Evolutionary conservation across 176 grass and related monocot genomes (phyloP).

Genomic region (Echinochloa phyllopogon): DNA sequence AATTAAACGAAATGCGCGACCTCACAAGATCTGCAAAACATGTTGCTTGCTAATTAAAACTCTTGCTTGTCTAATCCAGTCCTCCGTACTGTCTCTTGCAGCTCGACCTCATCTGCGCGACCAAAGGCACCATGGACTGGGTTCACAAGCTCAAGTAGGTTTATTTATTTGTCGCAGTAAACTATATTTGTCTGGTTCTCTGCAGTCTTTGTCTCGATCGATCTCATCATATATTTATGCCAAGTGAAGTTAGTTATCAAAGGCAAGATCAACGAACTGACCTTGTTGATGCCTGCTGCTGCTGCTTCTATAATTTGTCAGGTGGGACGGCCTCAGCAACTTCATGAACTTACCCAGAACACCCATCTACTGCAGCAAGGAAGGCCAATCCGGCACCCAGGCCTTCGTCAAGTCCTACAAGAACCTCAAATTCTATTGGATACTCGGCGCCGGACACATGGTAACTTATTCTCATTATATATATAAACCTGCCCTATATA

Average conservation of each 20-base stretch:
- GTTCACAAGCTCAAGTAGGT: conserved; percentile 78
- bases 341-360: conserved; percentile 50
- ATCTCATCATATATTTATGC: not conserved
- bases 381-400: conserved; percentile 51
- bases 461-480: conserved; percentile 45
- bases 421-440: conserved; percentile 92
- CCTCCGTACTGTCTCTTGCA: not conserved
- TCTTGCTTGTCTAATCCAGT: not conserved
- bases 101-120: conserved; percentile 90
- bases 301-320: conserved; percentile 20
- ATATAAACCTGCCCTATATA: not conserved
- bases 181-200: not conserved
- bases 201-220: not conserved
- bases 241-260: no score
- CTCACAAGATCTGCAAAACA: not conserved
- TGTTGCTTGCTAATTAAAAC: not conserved
- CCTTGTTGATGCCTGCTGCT: not conserved
- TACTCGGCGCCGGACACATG: conserved; percentile 84
- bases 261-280: not conserved
- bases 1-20: not conserved
- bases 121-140: conserved; percentile 80
- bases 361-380: conserved; percentile 63
- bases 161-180: not conserved
- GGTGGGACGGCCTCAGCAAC: conserved; percentile 71
- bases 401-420: conserved; percentile 81